Conservation (phyloP, 441 rosid genomes). For the Gossypium gossypioides region DNA sequence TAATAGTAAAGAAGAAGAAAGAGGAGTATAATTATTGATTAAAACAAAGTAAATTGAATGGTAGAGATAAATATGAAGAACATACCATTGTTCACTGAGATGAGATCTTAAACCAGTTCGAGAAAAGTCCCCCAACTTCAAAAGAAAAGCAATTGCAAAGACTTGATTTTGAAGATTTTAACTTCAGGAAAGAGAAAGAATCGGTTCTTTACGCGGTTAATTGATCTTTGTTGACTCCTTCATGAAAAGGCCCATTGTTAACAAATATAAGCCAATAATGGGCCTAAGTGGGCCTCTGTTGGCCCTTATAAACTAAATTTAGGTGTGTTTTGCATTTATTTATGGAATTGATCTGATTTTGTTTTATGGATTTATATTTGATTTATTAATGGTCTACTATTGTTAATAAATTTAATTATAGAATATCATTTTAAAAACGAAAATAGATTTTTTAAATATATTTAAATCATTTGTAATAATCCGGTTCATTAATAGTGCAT, state of each 20-base stretch:
- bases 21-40: neutral
- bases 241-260: neutral
- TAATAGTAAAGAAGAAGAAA: neutral
- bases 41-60: neutral
- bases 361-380: no score
- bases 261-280: neutral
- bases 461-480: no score
- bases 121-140: neutral
- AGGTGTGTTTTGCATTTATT: neutral
- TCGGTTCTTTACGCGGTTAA: neutral
- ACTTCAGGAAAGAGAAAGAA: neutral
- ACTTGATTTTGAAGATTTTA: neutral
- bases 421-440: no score
- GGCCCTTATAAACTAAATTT: no score
- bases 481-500: no score
- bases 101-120: constrained; percentile 12
- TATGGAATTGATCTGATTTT: no score
- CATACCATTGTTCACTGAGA: constrained; percentile 18
- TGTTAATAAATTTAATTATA: no score
- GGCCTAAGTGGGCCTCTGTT: neutral
- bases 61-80: neutral
- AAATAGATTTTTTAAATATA: no score
- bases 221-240: neutral
- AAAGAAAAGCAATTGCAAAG: neutral
- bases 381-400: no score